Evolutionary conservation across 352 stramenopile genomes (phyloP).

Genomic region (Achlya hypogyna): DNA sequence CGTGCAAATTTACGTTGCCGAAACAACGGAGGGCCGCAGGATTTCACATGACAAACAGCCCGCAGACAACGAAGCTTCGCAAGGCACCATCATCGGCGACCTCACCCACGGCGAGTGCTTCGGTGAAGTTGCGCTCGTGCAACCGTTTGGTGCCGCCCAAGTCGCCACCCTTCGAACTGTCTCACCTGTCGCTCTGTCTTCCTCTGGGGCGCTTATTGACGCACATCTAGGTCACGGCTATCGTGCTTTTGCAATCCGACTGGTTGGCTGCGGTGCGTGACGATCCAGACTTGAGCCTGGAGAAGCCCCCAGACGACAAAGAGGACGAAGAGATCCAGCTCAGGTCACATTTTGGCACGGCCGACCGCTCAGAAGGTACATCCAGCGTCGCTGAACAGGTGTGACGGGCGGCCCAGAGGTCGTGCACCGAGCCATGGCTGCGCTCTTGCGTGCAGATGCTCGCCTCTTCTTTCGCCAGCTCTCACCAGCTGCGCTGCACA

Average conservation of each 20-base stretch:
- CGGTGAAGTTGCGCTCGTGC: neutral
- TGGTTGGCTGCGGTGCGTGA: neutral
- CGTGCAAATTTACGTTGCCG: neutral
- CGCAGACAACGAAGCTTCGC: slow-evolving; percentile 1
- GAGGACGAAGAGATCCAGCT: neutral
- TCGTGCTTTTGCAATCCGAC: slow-evolving; percentile 1
- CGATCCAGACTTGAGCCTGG: neutral
- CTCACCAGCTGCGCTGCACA: neutral
- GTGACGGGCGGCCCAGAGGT: too few species aligned
- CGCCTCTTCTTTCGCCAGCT: slow-evolving; percentile 11
- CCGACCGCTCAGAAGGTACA: too few species aligned
- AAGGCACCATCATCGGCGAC: slow-evolving; percentile 2
- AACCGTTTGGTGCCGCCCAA: neutral
- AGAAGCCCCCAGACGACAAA: neutral
- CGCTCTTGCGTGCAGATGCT: neutral
- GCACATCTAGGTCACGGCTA: neutral
- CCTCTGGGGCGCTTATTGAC: neutral
- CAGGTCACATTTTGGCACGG: too few species aligned
- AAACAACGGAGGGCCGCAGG: neutral
- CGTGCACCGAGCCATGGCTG: too few species aligned
- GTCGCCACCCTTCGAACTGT: neutral
- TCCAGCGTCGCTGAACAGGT: too few species aligned
- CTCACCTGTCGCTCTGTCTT: neutral
- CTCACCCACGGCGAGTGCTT: slow-evolving; percentile 11
- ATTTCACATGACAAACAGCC: neutral